phyloP scores from a whole-genome alignment of 257 asterid genomes.

The Penstemon davidsonii region DNA sequence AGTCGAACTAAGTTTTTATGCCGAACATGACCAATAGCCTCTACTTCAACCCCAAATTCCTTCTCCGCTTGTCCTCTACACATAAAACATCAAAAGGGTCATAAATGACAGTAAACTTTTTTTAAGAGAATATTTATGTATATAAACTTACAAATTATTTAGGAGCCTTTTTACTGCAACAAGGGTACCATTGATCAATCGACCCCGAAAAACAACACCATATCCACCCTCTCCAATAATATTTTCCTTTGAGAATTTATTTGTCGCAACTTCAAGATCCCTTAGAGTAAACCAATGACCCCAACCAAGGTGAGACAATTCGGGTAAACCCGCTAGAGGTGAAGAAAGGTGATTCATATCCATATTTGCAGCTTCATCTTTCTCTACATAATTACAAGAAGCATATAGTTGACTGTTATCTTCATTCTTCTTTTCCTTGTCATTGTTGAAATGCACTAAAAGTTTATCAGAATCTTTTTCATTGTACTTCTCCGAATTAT shows the following conservation, averaged over 20 bases:
- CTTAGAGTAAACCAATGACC: slow-evolving; percentile 93
- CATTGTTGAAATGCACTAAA: slow-evolving; percentile 41
- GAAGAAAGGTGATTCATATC: slow-evolving; percentile 34
- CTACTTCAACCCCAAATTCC: slow-evolving; percentile 88
- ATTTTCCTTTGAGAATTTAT: slow-evolving; percentile 62
- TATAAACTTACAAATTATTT: slow-evolving; percentile 69
- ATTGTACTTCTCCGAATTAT: slow-evolving; percentile 38
- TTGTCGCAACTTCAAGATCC: slow-evolving; percentile 68
- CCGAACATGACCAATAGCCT: slow-evolving; percentile 89
- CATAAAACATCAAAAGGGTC: background rate
- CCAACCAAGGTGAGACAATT: slow-evolving; percentile 89
- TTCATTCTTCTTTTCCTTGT: slow-evolving; percentile 31
- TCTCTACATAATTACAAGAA: slow-evolving; percentile 38
- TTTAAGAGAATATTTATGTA: no score
- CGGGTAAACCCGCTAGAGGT: slow-evolving; percentile 71
- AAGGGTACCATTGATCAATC: slow-evolving; percentile 58
- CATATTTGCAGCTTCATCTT: slow-evolving; percentile 33
- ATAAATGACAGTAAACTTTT: background rate
- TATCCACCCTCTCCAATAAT: slow-evolving; percentile 94
- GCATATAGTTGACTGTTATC: slow-evolving; percentile 34
- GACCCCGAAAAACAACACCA: slow-evolving; percentile 77
- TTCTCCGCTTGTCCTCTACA: slow-evolving; percentile 90
- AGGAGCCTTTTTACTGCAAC: slow-evolving; percentile 85
- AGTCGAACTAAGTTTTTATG: slow-evolving; percentile 87
- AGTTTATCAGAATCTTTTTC: slow-evolving; percentile 51